A percentile compares a stretch with the other conserved stretches of the same genome.
Evolutionary conservation across 371 early-diverging fungal genomes (phyloP).

Genomic region (Mortierella sp.): DNA sequence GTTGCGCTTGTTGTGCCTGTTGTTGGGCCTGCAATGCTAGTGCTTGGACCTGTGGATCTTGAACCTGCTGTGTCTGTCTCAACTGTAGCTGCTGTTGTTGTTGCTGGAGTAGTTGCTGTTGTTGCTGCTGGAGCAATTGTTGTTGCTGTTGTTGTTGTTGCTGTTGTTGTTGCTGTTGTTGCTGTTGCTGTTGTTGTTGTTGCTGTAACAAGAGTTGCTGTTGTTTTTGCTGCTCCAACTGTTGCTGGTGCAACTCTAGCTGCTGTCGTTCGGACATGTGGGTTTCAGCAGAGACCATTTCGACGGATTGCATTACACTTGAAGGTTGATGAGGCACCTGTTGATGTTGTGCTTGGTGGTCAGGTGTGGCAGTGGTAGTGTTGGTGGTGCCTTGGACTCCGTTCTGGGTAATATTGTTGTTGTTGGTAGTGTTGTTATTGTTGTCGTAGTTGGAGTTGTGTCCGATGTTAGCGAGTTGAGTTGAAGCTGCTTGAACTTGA

Average conservation of each 20-base stretch:
- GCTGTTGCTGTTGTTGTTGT: conserved; percentile 19
- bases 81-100: conserved; percentile 17
- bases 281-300: conserved; percentile 55
- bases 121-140: conserved; percentile 7
- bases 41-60: no score
- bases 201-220: conserved; percentile 2
- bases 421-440: not conserved
- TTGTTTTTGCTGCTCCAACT: conserved; percentile 21
- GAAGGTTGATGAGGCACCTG: conserved; percentile 1
- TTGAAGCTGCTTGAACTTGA: not conserved
- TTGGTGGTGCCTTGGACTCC: not conserved
- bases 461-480: conserved; percentile 9
- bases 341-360: not conserved
- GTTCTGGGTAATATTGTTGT: no score
- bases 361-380: not conserved
- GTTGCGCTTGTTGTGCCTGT: conserved; percentile 5
- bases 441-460: not conserved
- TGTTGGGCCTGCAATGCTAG: no score
- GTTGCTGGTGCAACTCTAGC: conserved; percentile 25
- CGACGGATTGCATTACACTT: conserved; percentile 49
- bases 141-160: conserved; percentile 7
- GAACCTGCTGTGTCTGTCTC: conserved; percentile 26
- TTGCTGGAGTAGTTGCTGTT: conserved; percentile 13
- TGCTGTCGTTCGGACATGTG: conserved; percentile 48
- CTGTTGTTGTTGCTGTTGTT: conserved; percentile 12